phyloP scores from a whole-genome alignment of 495 filamentous ascomycete species.

The Elaphomyces granulatus region DNA sequence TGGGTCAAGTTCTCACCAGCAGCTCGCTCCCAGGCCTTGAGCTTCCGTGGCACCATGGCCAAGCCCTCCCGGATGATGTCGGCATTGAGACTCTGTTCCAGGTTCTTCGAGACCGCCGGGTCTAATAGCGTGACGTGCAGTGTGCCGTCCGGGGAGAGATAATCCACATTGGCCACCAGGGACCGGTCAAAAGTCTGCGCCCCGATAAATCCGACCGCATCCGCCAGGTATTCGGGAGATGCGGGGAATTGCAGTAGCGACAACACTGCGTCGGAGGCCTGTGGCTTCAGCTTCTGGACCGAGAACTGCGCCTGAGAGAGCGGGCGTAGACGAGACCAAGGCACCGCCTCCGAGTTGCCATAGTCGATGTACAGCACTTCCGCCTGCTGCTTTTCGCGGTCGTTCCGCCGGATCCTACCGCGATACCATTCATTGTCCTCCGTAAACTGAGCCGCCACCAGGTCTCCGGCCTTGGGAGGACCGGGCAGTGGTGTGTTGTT shows the following conservation, averaged over 20 bases:
- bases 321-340: slow-evolving; percentile 70
- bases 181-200: slow-evolving; percentile 51
- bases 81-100: slow-evolving; percentile 69
- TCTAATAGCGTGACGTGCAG: slow-evolving; percentile 81
- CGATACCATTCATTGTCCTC: slow-evolving; percentile 91
- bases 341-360: slow-evolving; percentile 78
- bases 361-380: slow-evolving; percentile 94
- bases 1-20: slow-evolving; percentile 50
- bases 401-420: slow-evolving; percentile 77
- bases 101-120: slow-evolving; percentile 40
- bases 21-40: slow-evolving; percentile 77
- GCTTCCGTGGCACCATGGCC: slow-evolving; percentile 77
- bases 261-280: slow-evolving; percentile 78
- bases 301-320: slow-evolving; percentile 66
- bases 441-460: slow-evolving; percentile 76
- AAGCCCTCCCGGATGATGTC: slow-evolving; percentile 70
- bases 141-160: slow-evolving; percentile 56
- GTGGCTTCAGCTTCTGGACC: slow-evolving; percentile 61
- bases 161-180: slow-evolving; percentile 84
- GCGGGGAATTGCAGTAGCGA: slow-evolving; percentile 79
- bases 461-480: slow-evolving; percentile 80
- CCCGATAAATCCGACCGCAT: slow-evolving; percentile 57
- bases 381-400: slow-evolving; percentile 72
- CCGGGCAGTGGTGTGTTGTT: slow-evolving; percentile 57
- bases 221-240: slow-evolving; percentile 59